These are phyloP conservation scores for Grosmannia serpens DNA, from an alignment of 2,329 filamentous ascomycete species.

Conservation along the genomic window DNA sequence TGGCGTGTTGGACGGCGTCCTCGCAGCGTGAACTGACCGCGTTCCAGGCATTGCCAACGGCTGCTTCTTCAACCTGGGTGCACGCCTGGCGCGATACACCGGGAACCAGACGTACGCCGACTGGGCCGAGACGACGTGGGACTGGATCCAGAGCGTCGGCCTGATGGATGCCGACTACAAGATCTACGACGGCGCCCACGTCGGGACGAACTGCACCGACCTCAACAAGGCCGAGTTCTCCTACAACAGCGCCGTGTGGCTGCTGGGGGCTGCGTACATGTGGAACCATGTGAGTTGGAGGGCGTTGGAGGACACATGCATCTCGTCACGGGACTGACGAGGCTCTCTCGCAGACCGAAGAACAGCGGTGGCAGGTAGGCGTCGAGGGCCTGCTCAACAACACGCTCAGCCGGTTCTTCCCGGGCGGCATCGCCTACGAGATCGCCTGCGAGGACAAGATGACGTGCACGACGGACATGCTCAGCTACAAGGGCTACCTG, in stretches of 20 bases:
- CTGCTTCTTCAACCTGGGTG: slow-evolving; percentile 37
- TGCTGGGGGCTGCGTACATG: slow-evolving; percentile 45
- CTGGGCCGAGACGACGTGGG: slow-evolving; percentile 43
- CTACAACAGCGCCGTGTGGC: slow-evolving; percentile 40
- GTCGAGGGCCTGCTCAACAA: slow-evolving; percentile 33
- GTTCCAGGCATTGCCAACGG: slow-evolving; percentile 29
- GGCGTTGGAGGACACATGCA: no score
- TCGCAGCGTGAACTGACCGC: not conserved
- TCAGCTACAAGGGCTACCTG: slow-evolving; percentile 45
- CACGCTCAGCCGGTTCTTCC: slow-evolving; percentile 33
- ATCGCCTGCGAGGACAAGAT: slow-evolving; percentile 39
- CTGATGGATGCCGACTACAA: slow-evolving; percentile 44
- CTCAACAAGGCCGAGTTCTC: slow-evolving; percentile 43
- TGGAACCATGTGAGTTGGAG: slow-evolving; percentile 34
- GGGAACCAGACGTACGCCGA: slow-evolving; percentile 42
- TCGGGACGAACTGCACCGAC: slow-evolving; percentile 37
- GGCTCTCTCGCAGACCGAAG: slow-evolving; percentile 8
- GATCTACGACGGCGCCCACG: slow-evolving; percentile 46
- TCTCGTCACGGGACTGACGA: no score
- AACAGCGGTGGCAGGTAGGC: slow-evolving; percentile 30
- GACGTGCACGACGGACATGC: slow-evolving; percentile 47
- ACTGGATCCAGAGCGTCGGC: slow-evolving; percentile 40
- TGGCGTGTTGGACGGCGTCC: no score
- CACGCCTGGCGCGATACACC: slow-evolving; percentile 52
- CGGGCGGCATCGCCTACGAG: slow-evolving; percentile 37